Base-by-base conservation (phyloP, 2,329 filamentous ascomycete genomes). In the Sphaerulina populicola region DNA sequence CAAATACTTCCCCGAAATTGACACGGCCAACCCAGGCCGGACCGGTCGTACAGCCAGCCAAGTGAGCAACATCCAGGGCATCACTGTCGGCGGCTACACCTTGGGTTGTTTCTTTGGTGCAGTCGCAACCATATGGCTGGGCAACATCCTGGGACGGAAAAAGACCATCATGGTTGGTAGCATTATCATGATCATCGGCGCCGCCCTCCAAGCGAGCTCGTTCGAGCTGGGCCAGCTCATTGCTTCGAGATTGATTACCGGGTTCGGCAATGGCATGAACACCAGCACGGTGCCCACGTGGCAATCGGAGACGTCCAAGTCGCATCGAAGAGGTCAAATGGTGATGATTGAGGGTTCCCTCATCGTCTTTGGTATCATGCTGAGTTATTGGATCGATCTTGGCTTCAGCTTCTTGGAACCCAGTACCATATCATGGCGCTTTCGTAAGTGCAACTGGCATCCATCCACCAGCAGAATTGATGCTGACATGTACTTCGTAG, bases 261-360 rank as follows among this genome's bases (percentile, higher is more conserved):
- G 72, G 0, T 68, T 72, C 44, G 72, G 72, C 14, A 68, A 68
- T 55, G 72, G 72, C 33, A 59, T 60, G 57, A 58, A 58, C 38
- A 60, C 57, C 3, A 53, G 48, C 42, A 73, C 72, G 30, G 72
- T 74, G 1, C 72, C 72, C 5, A 69, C 73, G 33, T 73, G 73
- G 57, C 72, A 74, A 59, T 73, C 71, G 9, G 72, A 74, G 54
- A 74, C 73, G 62, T 95, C 91, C 35, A 90, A 91, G 40, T 88
- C 91, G 3, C 90, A 97, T 65, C 95, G 94, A 68, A 80, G 91
- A 62, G 91, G 91, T 54, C 90, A 90, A 70, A 77, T 97, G 57
- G 91, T 90, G 21, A 95, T 91, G 68, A 95, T 97, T 60, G 91
- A 97, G 69, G 96, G 96, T 64, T 90, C 90, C 0, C 89, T 76